Evolutionary conservation across 306 rosid species (phyloP), one percentile per base, ranked within the genome.

Genomic region (Ormosia emarginata): DNA sequence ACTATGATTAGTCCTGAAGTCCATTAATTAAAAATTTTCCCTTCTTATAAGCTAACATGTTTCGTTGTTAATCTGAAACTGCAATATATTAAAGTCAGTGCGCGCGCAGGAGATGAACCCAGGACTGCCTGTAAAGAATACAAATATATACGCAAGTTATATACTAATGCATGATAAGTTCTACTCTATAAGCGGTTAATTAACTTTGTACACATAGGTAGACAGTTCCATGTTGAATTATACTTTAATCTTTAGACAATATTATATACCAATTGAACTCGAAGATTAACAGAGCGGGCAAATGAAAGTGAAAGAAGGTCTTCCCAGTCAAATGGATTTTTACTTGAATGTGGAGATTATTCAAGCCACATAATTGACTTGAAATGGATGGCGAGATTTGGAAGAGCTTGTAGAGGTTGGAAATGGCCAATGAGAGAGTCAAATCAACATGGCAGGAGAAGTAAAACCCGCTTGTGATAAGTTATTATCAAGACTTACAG

Each of bases 401-500:
- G 59, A 5, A 53, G 49, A 43, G 24, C 24, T 24, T 24, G 24
- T 8, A 52, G 18, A 52, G 18, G 10, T 53, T n/a, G 49, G 39
- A 10, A 46, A 76, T 8, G 71, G 43, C 0, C 7, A 32, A 62
- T 47, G 4, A n/a, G 49, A 62, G 43, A 52, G 61, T 49, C 9
- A 47, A 64, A 77, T 64, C 49, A 33, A 10, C 4, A 61, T 36
- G 43, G 30, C 15, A 79, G 39, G 56, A 14, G 24, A 44, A 63
- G 58, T 34, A 80, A 59, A 37, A 13, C 13, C 43, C 3, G 2
- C 15, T 33, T 0, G 15, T 56, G 81, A 75, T 34, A 75, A 44
- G 77, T 66, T 81, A 59, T 74, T 64, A 65, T 81, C 69, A 65
- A 64, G 61, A 74, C 14, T 65, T 2, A 32, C 15, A 68, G 53